Evolutionary conservation across 345 rosid genomes (phyloP), one percentile per base, ranked within the genome.

Genomic region (Eucalyptus caleyi): DNA sequence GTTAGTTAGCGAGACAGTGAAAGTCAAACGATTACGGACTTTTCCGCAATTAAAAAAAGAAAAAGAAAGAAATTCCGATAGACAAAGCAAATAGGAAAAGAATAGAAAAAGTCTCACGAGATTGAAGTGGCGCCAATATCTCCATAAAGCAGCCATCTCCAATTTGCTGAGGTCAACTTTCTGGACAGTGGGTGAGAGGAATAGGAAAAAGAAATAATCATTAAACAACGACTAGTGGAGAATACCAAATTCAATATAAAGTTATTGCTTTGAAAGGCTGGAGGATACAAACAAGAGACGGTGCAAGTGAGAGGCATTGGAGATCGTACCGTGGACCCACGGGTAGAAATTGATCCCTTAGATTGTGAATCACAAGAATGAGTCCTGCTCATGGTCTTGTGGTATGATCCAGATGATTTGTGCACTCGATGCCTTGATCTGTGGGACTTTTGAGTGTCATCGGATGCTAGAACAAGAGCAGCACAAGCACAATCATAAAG

Each of bases 91-190:
- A n/a, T 53, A 7, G 50, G 62, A 89, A 62, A 40, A 24, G n/a
- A 23, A 30, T 51, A 8, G 62, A 87, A 90, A 90, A 62, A 27
- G 32, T 91, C 98, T 95, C 92, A 98, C 99, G 15, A 97, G 99
- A 94, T 98, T 98, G 93, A 96, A 98, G 90, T 98, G 98, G 90
- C 95, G 95, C 96, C 95, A 93, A 89, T 98, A 97, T 96, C 95
- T 96, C 96, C 95, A 94, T 86, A 98, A 92, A 30, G 99, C 98
- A 93, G 95, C 92, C 95, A 94, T 95, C 95, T 98, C 99, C 93
- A 98, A 92, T 90, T 96, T 98, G 96, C 98, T 95, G 37, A 98
- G 96, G 94, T 98, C 99, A 91, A 97, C 95, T 92, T 93, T 98
- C 97, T 98, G 92, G 87, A 80, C n/a, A 56, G 88, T 92, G 30